phyloP scores from a whole-genome alignment of 2,329 filamentous ascomycete genomes.

The Arthrobotrys iridis region DNA sequence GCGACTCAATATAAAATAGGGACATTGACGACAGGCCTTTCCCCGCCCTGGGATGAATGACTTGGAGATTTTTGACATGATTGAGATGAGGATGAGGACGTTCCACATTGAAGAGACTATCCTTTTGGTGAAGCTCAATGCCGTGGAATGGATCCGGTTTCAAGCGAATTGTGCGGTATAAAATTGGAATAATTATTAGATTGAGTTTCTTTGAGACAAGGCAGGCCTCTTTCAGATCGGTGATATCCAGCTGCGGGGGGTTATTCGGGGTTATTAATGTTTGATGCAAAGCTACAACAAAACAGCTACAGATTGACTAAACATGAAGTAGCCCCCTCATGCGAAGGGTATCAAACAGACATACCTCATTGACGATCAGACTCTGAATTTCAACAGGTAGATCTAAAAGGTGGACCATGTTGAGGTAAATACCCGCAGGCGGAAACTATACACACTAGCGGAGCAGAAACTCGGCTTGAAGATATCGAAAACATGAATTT shows the following conservation, averaged over 20 bases:
- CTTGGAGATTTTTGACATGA: constrained; percentile 18
- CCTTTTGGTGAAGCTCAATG: constrained; percentile 1
- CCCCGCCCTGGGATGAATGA: constrained; percentile 16
- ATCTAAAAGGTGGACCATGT: background rate
- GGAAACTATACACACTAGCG: too few species aligned
- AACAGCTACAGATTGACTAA: background rate
- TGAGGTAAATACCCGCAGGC: background rate
- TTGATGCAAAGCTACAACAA: background rate
- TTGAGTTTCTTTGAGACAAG: constrained; percentile 15
- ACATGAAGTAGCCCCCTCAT: too few species aligned
- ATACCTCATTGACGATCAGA: constrained; percentile 4
- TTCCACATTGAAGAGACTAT: background rate
- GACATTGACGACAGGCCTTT: background rate
- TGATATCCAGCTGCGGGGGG: background rate
- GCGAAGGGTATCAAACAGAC: background rate
- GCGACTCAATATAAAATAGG: background rate
- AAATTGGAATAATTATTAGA: constrained; percentile 13
- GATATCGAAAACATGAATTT: too few species aligned
- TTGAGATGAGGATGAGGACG: background rate
- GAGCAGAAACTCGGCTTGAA: too few species aligned
- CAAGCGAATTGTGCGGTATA: constrained; percentile 24
- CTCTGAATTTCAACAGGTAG: constrained; percentile 29
- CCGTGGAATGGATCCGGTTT: constrained; percentile 8
- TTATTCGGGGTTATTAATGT: background rate
- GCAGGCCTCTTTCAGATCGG: constrained; percentile 17